These are phyloP conservation scores for Crithidia expoeki DNA, from an alignment of 208 protist species.

Conservation along the genomic window DNA sequence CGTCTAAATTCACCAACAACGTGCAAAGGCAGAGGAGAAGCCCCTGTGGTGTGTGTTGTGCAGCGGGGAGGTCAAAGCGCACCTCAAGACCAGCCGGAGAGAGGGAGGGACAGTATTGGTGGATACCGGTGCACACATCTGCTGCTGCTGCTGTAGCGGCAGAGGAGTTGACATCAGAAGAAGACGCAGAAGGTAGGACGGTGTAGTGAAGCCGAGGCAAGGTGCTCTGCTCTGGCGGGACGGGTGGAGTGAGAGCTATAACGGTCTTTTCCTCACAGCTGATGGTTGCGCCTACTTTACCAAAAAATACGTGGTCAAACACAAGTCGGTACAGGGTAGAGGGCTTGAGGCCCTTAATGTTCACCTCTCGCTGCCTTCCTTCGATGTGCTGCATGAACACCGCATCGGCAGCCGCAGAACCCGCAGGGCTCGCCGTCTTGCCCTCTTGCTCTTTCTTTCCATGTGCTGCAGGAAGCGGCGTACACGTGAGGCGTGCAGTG, in stretches of 20 bases:
- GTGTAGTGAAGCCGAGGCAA: constrained; percentile 12
- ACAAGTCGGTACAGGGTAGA: constrained; percentile 13
- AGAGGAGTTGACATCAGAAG: background rate
- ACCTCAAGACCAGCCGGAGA: constrained; percentile 6
- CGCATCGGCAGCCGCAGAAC: background rate
- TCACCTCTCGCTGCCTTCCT: background rate
- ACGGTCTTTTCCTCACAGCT: background rate
- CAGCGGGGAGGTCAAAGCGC: constrained; percentile 16
- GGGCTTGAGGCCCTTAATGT: constrained; percentile 6
- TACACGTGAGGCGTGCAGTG: constrained; percentile 8
- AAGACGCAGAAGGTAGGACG: background rate
- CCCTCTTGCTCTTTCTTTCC: no score
- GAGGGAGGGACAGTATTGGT: background rate
- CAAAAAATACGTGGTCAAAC: constrained; percentile 4
- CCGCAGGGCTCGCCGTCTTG: background rate
- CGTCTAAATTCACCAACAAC: constrained; percentile 12
- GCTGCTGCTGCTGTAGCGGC: background rate
- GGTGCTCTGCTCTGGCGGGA: background rate
- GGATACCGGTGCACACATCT: background rate
- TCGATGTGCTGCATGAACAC: constrained; percentile 18
- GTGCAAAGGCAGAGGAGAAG: constrained; percentile 9
- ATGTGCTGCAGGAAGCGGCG: constrained; percentile 6
- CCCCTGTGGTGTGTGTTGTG: background rate
- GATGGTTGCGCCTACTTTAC: background rate
- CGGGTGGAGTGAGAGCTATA: constrained; percentile 12